These are phyloP conservation scores for Neurospora crassa DNA, from an alignment of 2,329 filamentous ascomycete genomes.

Conservation along the genomic window DNA sequence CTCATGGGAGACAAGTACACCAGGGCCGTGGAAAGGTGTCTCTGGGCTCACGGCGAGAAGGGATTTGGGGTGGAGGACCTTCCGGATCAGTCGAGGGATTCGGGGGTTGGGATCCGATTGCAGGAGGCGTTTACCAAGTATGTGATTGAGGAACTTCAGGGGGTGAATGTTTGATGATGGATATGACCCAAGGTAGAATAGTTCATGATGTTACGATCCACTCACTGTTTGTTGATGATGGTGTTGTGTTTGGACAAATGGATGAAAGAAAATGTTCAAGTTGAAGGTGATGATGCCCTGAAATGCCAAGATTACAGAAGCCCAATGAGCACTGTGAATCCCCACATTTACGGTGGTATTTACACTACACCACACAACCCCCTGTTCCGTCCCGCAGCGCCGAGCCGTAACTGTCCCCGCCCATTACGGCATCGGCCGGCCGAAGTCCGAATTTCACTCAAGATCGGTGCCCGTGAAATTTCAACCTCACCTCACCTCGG, in stretches of 20 bases:
- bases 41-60: conserved; percentile 18
- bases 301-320: background rate
- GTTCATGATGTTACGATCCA: background rate
- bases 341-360: background rate
- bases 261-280: background rate
- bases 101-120: conserved; percentile 10
- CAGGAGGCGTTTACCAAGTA: conserved; percentile 17
- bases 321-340: background rate
- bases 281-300: background rate
- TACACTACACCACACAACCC: background rate
- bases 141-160: conserved; percentile 16
- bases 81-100: conserved; percentile 15
- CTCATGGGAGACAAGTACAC: conserved; percentile 15
- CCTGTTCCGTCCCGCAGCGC: background rate
- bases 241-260: background rate
- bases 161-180: conserved; percentile 10
- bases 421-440: background rate
- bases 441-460: background rate
- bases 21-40: conserved; percentile 14
- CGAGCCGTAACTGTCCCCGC: background rate
- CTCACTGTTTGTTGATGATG: background rate
- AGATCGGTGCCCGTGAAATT: background rate
- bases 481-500: background rate
- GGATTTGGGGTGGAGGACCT: conserved; percentile 16
- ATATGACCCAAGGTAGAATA: background rate